Percentiles rank a stretch among this genome's conserved stretches.
Conservation (phyloP, 371 early-diverging fungal species). For the Rhizomucor miehei region DNA sequence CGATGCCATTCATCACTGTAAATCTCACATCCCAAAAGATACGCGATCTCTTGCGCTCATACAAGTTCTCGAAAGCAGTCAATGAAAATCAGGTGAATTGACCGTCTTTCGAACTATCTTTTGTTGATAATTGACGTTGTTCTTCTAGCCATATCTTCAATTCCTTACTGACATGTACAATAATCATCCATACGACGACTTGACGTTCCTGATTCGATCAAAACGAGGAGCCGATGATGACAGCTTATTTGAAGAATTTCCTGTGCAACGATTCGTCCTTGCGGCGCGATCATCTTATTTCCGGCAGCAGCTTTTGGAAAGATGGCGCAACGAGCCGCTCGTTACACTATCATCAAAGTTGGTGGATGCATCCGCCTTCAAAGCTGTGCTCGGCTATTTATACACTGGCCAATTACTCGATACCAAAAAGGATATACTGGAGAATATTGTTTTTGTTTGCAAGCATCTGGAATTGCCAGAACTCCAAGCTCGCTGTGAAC, state of each 20-base stretch:
- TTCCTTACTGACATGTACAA: constrained; percentile 27
- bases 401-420: constrained; percentile 34
- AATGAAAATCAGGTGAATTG: constrained; percentile 27
- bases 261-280: constrained; percentile 33
- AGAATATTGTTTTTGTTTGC: constrained; percentile 28
- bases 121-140: not conserved
- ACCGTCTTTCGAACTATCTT: not conserved
- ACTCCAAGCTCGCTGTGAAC: constrained; percentile 15
- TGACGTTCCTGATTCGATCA: constrained; percentile 24
- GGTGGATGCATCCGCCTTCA: constrained; percentile 28
- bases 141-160: constrained; percentile 21
- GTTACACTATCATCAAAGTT: constrained; percentile 17
- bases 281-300: constrained; percentile 31
- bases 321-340: constrained; percentile 16
- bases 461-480: constrained; percentile 24
- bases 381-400: constrained; percentile 27
- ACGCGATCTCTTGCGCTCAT: constrained; percentile 26
- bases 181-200: constrained; percentile 22
- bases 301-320: constrained; percentile 14
- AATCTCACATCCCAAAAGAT: constrained; percentile 14
- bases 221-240: not conserved
- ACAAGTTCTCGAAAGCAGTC: constrained; percentile 39
- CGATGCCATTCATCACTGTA: not conserved
- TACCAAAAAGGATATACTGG: constrained; percentile 10
- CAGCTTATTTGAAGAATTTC: constrained; percentile 12